Evolutionary conservation across 2,329 filamentous ascomycete species (phyloP).

Genomic region (Chaetomiaceae sp.): DNA sequence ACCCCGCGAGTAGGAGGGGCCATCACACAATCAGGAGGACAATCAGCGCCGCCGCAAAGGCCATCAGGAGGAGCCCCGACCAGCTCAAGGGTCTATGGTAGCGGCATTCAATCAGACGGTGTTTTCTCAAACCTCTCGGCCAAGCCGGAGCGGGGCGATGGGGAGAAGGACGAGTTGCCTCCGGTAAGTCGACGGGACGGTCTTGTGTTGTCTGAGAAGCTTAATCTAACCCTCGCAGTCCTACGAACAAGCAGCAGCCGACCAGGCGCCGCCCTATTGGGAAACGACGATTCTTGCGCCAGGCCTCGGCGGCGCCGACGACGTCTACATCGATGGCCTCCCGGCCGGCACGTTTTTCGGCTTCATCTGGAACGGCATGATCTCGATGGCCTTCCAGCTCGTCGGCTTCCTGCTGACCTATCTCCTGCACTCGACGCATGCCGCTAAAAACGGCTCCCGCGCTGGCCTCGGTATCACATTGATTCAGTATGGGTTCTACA

Average conservation of each 20-base stretch:
- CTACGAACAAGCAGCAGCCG: constrained; percentile 96
- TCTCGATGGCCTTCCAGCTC: constrained; percentile 94
- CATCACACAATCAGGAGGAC: constrained; percentile 15
- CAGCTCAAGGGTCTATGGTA: constrained; percentile 60
- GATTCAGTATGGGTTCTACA: constrained; percentile 94
- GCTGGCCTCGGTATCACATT: constrained; percentile 92
- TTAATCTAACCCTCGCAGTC: constrained; percentile 56
- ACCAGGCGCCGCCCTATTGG: constrained; percentile 96
- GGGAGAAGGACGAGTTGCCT: constrained; percentile 81
- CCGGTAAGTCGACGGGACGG: constrained; percentile 59
- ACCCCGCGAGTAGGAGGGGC: constrained; percentile 15
- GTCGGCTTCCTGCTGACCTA: constrained; percentile 98
- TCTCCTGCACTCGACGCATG: constrained; percentile 94
- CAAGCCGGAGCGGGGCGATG: constrained; percentile 76
- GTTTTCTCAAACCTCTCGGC: constrained; percentile 95
- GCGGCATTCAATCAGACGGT: constrained; percentile 79
- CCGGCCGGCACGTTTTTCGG: constrained; percentile 84
- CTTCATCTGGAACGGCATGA: constrained; percentile 91
- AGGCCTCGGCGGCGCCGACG: constrained; percentile 81
- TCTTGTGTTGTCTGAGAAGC: neutral
- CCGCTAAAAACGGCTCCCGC: constrained; percentile 93
- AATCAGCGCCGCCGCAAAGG: constrained; percentile 26
- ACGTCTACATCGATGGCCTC: constrained; percentile 95
- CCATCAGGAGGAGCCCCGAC: constrained; percentile 33
- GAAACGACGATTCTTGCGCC: constrained; percentile 96